Evolutionary conservation across 371 early-diverging fungal genomes (phyloP).

Genomic region (Nematocida homosporus): DNA sequence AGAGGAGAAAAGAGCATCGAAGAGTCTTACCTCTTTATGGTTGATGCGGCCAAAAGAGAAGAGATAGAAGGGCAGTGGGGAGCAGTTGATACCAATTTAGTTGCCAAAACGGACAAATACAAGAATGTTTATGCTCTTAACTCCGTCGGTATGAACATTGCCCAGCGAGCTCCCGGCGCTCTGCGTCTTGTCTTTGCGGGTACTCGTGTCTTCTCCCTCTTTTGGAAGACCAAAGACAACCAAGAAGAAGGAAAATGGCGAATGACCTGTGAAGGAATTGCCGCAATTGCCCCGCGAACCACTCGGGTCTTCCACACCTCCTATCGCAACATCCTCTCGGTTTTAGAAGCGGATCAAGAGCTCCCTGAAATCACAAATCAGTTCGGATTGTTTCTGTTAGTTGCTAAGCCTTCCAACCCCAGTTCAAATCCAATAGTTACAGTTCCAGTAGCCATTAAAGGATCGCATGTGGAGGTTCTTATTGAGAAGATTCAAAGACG

Average conservation of each 20-base stretch:
- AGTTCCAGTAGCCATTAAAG: slow-evolving; percentile 24
- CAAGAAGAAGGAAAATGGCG: slow-evolving; percentile 32
- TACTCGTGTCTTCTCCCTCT: slow-evolving; percentile 35
- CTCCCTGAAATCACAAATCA: neutral
- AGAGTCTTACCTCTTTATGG: slow-evolving; percentile 37
- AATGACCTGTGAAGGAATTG: slow-evolving; percentile 37
- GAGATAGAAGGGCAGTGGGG: slow-evolving; percentile 44
- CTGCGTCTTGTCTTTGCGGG: slow-evolving; percentile 44
- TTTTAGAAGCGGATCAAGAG: slow-evolving; percentile 5
- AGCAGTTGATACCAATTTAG: neutral
- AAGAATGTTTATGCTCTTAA: slow-evolving; percentile 31
- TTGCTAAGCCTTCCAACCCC: neutral
- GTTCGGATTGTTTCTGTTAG: slow-evolving; percentile 18
- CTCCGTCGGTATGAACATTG: neutral
- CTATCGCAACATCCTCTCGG: neutral
- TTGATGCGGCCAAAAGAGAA: neutral
- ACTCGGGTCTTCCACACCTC: neutral
- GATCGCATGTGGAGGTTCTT: slow-evolving; percentile 22
- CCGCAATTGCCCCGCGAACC: neutral
- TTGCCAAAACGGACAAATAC: slow-evolving; percentile 14
- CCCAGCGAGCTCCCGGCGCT: neutral
- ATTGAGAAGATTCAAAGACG: slow-evolving; percentile 37
- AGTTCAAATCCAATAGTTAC: neutral
- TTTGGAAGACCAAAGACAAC: slow-evolving; percentile 9
- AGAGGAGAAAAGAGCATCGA: slow-evolving; percentile 42